phyloP scores from a whole-genome alignment of 805 yeast species.

The Starmerella vaccinii region DNA sequence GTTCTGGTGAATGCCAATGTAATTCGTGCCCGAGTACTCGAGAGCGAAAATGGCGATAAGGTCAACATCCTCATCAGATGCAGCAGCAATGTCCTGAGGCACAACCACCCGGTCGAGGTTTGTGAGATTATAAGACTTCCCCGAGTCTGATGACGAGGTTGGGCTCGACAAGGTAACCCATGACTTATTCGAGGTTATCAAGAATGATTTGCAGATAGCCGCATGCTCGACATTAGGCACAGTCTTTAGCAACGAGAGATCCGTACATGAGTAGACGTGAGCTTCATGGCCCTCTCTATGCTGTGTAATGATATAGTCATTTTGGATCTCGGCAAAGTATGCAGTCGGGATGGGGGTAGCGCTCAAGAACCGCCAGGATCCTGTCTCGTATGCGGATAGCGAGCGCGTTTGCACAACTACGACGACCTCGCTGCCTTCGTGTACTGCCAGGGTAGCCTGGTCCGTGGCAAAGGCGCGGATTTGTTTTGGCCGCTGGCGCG shows the following conservation, averaged over 20 bases:
- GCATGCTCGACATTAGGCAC: neutral
- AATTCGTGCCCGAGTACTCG: conserved; percentile 29
- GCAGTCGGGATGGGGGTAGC: neutral
- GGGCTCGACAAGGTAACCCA: neutral
- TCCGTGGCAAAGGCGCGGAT: conserved; percentile 7
- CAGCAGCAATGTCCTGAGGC: neutral
- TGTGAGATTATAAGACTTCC: neutral
- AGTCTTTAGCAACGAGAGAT: neutral
- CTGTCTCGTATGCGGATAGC: neutral
- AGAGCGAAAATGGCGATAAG: conserved; percentile 9
- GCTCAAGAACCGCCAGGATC: conserved; percentile 5
- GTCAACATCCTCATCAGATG: neutral
- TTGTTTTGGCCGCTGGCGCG: neutral
- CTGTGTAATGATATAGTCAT: conserved; percentile 3
- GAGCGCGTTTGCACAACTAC: conserved; percentile 12
- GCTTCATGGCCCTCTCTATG: neutral
- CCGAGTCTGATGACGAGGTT: neutral
- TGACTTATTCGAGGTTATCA: neutral
- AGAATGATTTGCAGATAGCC: neutral
- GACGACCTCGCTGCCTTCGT: neutral
- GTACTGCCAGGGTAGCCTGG: conserved; percentile 14
- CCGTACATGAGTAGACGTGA: neutral
- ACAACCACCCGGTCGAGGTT: neutral
- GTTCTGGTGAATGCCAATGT: conserved; percentile 18
- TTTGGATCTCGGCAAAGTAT: conserved; percentile 10